These are phyloP conservation scores for Podospora pseudocomata DNA, from an alignment of 495 filamentous ascomycete genomes.

Conservation along the genomic window DNA sequence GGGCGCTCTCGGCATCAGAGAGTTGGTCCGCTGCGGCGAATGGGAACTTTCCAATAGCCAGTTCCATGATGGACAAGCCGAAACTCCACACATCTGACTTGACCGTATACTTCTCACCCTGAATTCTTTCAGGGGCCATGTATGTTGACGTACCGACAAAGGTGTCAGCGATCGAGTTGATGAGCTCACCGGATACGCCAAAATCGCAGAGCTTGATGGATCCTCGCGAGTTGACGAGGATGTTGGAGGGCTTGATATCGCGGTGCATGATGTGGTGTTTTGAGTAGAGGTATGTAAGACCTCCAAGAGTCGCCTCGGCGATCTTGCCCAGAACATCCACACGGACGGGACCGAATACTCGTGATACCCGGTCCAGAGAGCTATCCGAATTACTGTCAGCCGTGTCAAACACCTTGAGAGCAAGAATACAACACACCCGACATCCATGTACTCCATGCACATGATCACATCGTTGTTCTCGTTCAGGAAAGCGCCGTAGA, in stretches of 20 bases:
- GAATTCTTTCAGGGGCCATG: slow-evolving; percentile 97
- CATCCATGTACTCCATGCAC: slow-evolving; percentile 99
- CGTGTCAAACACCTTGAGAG: background rate
- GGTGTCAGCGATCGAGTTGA: slow-evolving; percentile 95
- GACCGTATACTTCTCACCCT: slow-evolving; percentile 93
- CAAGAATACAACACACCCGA: slow-evolving; percentile 64
- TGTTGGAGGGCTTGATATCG: slow-evolving; percentile 97
- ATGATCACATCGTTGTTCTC: slow-evolving; percentile 94
- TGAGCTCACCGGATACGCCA: slow-evolving; percentile 90
- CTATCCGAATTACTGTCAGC: slow-evolving; percentile 51
- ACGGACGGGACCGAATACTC: slow-evolving; percentile 87
- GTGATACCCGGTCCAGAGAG: slow-evolving; percentile 90
- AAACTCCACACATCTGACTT: slow-evolving; percentile 99
- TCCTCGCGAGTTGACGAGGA: slow-evolving; percentile 88
- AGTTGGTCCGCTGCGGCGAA: slow-evolving; percentile 74
- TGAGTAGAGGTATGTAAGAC: slow-evolving; percentile 90
- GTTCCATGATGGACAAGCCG: slow-evolving; percentile 91
- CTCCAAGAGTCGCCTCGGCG: slow-evolving; percentile 91
- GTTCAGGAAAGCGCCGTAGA: slow-evolving; percentile 95
- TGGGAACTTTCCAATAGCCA: slow-evolving; percentile 94
- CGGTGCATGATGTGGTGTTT: slow-evolving; percentile 96
- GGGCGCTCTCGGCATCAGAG: slow-evolving; percentile 63
- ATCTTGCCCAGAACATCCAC: slow-evolving; percentile 99
- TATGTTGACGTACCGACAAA: slow-evolving; percentile 98
- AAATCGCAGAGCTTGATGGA: slow-evolving; percentile 98